These are phyloP conservation scores for Debaryomyces sp. DNA, from an alignment of 1,139 yeast species.

Conservation along the genomic window DNA sequence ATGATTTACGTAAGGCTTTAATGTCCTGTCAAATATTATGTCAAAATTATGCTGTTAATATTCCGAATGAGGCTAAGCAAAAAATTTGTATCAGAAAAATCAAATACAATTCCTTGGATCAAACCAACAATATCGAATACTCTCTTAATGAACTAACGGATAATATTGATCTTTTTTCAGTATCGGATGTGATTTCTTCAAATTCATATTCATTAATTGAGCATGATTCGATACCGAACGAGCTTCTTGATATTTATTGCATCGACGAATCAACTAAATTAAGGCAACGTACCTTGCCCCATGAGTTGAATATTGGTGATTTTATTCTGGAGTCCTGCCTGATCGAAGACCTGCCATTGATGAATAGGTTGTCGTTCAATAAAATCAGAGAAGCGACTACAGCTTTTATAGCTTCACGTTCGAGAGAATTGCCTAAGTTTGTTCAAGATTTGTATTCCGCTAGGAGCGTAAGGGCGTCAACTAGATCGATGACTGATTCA, in stretches of 20 bases:
- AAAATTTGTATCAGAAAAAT: conserved; percentile 1
- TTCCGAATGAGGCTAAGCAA: not conserved
- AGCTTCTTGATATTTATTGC: conserved; percentile 36
- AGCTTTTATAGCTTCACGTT: conserved; percentile 29
- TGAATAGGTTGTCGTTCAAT: conserved; percentile 15
- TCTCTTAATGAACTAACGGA: conserved; percentile 15
- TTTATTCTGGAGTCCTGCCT: conserved; percentile 13
- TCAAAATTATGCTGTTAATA: conserved; percentile 20
- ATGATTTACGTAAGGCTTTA: conserved; percentile 60
- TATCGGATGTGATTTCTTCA: conserved; percentile 38
- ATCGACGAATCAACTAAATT: conserved; percentile 28
- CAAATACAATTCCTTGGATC: not conserved
- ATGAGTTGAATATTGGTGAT: conserved; percentile 41
- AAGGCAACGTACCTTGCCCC: conserved; percentile 27
- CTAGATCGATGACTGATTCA: conserved; percentile 16
- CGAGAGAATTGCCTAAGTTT: conserved; percentile 24
- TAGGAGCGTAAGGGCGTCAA: conserved; percentile 16
- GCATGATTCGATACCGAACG: conserved; percentile 39
- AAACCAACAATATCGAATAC: not conserved
- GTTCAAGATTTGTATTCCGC: conserved; percentile 17
- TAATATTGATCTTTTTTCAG: conserved; percentile 38
- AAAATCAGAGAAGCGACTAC: conserved; percentile 17
- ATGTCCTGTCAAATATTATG: conserved; percentile 62
- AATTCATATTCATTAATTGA: conserved; percentile 38
- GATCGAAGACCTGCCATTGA: conserved; percentile 4